A percentile compares a stretch with the other conserved stretches of the same genome.
Conservation (phyloP, 225 moss, liverwort and hornwort genomes). For the Bryum argenteum region DNA sequence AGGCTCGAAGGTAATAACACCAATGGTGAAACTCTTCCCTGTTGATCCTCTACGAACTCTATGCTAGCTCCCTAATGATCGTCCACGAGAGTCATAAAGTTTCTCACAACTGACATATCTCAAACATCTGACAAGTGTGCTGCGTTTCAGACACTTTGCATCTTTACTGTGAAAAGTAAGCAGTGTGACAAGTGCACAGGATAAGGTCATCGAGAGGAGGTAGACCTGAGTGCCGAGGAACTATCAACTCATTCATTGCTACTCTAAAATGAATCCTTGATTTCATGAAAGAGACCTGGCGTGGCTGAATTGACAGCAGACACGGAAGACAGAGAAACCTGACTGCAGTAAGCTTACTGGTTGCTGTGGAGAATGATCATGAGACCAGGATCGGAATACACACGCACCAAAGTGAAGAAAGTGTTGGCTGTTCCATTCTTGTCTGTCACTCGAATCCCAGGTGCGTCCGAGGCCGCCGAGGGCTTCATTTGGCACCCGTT, state of each 20-base stretch:
- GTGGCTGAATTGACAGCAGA: not conserved
- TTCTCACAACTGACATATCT: too few species aligned
- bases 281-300: conserved; percentile 7
- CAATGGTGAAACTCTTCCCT: too few species aligned
- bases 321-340: not conserved
- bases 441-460: conserved; percentile 65
- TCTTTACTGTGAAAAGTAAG: not conserved
- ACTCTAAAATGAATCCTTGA: not conserved
- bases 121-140: too few species aligned
- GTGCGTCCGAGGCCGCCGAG: conserved; percentile 63
- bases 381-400: conserved; percentile 39
- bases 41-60: too few species aligned
- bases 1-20: too few species aligned
- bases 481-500: conserved; percentile 99
- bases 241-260: not conserved
- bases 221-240: not conserved
- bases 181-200: not conserved
- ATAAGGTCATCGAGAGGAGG: not conserved
- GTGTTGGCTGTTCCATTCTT: conserved; percentile 40
- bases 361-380: not conserved
- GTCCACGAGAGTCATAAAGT: too few species aligned
- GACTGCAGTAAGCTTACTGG: conserved; percentile 26
- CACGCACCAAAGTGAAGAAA: conserved; percentile 84
- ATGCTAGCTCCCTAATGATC: too few species aligned
- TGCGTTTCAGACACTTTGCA: too few species aligned